Conservation (phyloP, 495 filamentous ascomycete species). For the Neurospora terricola region DNA sequence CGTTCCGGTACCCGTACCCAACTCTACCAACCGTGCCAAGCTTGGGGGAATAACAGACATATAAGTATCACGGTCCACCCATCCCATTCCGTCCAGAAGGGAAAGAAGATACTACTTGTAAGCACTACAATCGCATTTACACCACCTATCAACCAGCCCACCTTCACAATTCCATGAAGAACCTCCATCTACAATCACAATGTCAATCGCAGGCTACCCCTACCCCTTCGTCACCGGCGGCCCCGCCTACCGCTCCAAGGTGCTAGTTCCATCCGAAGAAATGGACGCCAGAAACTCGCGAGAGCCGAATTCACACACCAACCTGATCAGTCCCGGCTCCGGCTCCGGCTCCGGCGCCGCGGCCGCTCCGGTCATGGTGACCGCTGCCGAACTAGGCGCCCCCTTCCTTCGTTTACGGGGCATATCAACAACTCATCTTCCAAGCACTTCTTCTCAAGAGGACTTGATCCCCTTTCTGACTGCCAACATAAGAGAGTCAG, state of each 20-base stretch:
- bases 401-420: conserved; percentile 29
- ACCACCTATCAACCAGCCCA: background rate
- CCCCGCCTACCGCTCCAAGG: background rate
- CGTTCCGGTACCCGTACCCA: background rate
- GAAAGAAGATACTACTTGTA: background rate
- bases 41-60: background rate
- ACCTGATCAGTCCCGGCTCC: background rate
- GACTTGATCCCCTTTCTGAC: conserved; percentile 29
- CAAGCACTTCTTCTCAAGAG: conserved; percentile 12
- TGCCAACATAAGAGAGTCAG: conserved; percentile 43
- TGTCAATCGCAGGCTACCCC: background rate
- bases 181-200: background rate
- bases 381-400: background rate
- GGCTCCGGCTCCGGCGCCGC: background rate
- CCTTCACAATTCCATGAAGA: background rate
- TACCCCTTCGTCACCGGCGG: background rate
- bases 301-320: background rate
- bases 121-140: too few relatives aligned
- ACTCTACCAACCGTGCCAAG: background rate
- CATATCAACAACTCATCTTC: conserved; percentile 29
- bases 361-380: background rate
- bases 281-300: background rate
- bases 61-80: background rate
- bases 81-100: background rate
- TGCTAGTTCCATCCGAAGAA: background rate